Base-by-base conservation (phyloP, 192 early-diverging fungal species). In the Phycomyces nitens region DNA sequence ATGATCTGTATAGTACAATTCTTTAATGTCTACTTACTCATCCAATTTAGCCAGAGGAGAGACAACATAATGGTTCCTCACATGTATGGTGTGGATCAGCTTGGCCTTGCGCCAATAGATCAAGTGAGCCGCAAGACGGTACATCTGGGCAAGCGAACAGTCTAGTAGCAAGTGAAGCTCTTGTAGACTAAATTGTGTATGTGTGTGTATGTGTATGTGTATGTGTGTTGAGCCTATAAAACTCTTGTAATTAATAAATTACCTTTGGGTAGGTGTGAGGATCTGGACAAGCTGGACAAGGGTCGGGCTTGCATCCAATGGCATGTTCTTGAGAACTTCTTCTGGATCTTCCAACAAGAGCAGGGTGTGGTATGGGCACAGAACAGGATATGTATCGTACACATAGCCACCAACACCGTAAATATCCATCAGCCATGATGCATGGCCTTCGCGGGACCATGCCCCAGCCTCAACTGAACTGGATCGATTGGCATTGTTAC, bases 131-230 rank as follows among this genome's bases (percentile, higher is more conserved):
- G 89, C 94, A 21, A 95, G 64, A 15, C 91, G 81, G 70, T 92
- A 97, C 1, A 98, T 84, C 65, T 96, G 96, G 0, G 94, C 89
- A 53, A 94, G 80, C n/a, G 96, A 95, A 72, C 95, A 97, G 72
- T 94, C 93, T 22, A 97, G 66, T 27, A 87, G 75, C 15, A 88
- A 72, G 71, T 93, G 89, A 22, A 98, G 79, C 64, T 92, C 84
- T 24, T 91, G 84, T 42, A 98, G 82, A 51, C 86, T 89, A 72
- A 29, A 53, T 14, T 34, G n/a, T 47, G 38, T 34, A 70, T n/a
- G n/a, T n/a, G n/a, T n/a, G n/a, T n/a, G n/a, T n/a, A n/a, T n/a
- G n/a, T n/a, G n/a, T n/a, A n/a, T n/a, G n/a, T n/a, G n/a, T n/a
- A n/a, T n/a, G n/a, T n/a, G n/a, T n/a, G n/a, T n/a, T n/a, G n/a